Evolutionary conservation across 805 yeast genomes (phyloP).

Genomic region (Saccharomycopsis sp.): DNA sequence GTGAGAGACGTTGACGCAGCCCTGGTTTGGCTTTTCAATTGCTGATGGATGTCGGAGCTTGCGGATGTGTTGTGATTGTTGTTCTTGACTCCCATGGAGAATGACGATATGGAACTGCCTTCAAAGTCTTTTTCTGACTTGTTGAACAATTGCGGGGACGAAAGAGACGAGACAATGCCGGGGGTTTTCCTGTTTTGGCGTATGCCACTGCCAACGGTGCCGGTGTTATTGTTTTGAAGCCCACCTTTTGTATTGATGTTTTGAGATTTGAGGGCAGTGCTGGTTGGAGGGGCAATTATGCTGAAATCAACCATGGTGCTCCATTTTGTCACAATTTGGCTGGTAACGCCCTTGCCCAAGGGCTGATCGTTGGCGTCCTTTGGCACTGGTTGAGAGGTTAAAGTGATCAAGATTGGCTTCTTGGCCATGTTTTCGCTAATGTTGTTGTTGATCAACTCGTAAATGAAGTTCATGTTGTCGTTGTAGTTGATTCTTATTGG

Average conservation of each 20-base stretch:
- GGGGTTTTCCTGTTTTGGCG: background rate
- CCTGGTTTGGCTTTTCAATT: slow-evolving; percentile 16
- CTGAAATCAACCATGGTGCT: slow-evolving; percentile 34
- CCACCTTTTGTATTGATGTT: slow-evolving; percentile 1
- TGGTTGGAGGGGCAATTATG: slow-evolving; percentile 35
- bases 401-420: slow-evolving; percentile 26
- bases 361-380: slow-evolving; percentile 5
- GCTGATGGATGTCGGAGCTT: slow-evolving; percentile 12
- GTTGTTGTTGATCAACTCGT: slow-evolving; percentile 30
- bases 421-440: slow-evolving; percentile 21
- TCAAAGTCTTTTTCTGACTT: slow-evolving; percentile 6
- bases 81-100: slow-evolving; percentile 16
- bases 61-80: background rate
- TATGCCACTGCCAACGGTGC: background rate
- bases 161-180: slow-evolving; percentile 3
- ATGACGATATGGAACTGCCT: slow-evolving; percentile 9
- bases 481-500: slow-evolving; percentile 27
- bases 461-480: slow-evolving; percentile 32
- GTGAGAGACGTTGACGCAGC: slow-evolving; percentile 21
- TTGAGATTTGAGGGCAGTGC: slow-evolving; percentile 30
- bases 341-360: background rate
- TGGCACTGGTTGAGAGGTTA: slow-evolving; percentile 24
- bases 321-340: slow-evolving; percentile 31
- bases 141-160: slow-evolving; percentile 4
- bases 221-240: background rate